These are phyloP conservation scores for Yarrowia galli DNA, from an alignment of 1,139 yeast genomes.

Conservation along the genomic window DNA sequence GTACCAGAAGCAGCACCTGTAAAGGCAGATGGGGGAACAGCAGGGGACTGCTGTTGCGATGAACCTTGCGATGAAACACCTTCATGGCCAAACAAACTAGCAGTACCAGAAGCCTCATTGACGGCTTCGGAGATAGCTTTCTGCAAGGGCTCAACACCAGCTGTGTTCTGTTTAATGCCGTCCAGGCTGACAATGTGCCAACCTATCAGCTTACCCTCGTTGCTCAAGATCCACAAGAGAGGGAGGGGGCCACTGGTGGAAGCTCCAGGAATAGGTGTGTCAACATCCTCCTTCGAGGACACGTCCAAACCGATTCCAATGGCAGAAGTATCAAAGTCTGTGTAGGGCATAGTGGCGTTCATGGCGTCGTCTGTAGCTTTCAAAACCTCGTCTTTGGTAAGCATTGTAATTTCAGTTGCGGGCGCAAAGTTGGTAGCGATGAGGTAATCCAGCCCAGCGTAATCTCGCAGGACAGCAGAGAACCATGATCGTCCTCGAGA, in stretches of 20 bases:
- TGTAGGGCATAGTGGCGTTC: constrained; percentile 75
- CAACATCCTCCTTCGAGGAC: constrained; percentile 55
- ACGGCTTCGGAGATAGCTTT: constrained; percentile 3
- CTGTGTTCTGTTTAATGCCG: constrained; percentile 42
- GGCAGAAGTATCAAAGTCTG: constrained; percentile 72
- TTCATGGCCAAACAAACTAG: not conserved
- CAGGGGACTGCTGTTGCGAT: not conserved
- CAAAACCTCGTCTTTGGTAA: constrained; percentile 51
- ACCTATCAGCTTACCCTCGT: constrained; percentile 65
- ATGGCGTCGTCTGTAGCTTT: constrained; percentile 69
- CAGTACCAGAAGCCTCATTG: constrained; percentile 13
- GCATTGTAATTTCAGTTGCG: constrained; percentile 65
- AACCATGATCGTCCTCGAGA: constrained; percentile 62
- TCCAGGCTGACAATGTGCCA: constrained; percentile 64
- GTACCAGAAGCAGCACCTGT: not conserved
- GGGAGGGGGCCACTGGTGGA: constrained; percentile 66
- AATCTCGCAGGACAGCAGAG: constrained; percentile 53
- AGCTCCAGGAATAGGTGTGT: constrained; percentile 64
- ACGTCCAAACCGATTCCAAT: constrained; percentile 73
- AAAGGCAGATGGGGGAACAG: not conserved
- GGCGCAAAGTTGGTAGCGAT: constrained; percentile 64
- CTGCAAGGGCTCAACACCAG: constrained; percentile 39
- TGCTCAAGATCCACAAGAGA: constrained; percentile 64
- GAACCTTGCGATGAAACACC: not conserved
- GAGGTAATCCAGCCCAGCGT: constrained; percentile 50